Percentiles rank a stretch among this genome's conserved stretches.
These are phyloP conservation scores for Colletotrichum nymphaeae DNA, from an alignment of 2,329 filamentous ascomycete species.

Conservation along the genomic window DNA sequence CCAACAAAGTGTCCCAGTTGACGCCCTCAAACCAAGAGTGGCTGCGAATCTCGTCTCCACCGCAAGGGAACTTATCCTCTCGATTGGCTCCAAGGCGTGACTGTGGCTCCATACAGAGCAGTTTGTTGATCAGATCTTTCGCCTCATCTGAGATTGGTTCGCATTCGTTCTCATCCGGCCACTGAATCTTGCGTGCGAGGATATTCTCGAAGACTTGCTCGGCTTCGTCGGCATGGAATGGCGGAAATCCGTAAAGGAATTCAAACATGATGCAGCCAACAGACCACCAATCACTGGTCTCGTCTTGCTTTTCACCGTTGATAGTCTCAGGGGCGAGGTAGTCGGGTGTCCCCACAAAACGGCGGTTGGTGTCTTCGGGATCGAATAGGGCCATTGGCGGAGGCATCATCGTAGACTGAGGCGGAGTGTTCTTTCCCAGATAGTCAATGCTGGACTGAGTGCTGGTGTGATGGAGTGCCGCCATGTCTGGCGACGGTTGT, in stretches of 20 bases:
- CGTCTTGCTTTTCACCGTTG: constrained; percentile 93
- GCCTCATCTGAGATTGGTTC: constrained; percentile 83
- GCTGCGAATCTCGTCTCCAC: constrained; percentile 89
- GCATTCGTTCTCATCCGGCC: constrained; percentile 86
- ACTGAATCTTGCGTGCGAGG: constrained; percentile 86
- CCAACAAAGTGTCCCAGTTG: constrained; percentile 90
- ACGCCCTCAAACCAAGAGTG: constrained; percentile 91
- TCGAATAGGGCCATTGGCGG: constrained; percentile 96
- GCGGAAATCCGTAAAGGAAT: constrained; percentile 91
- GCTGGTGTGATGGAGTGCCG: constrained; percentile 67
- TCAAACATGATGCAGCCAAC: constrained; percentile 99
- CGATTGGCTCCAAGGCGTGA: constrained; percentile 87
- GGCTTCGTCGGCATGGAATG: constrained; percentile 90
- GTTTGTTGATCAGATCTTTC: constrained; percentile 92
- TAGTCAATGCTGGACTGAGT: constrained; percentile 59
- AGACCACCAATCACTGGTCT: constrained; percentile 99
- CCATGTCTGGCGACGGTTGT: constrained; percentile 82
- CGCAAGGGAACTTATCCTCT: constrained; percentile 83
- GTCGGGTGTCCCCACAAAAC: constrained; percentile 96
- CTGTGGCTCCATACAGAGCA: constrained; percentile 86
- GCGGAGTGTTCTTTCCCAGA: constrained; percentile 69
- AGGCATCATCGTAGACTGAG: constrained; percentile 79
- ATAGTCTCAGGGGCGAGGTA: constrained; percentile 98
- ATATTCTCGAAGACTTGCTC: constrained; percentile 99
- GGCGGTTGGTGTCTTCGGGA: constrained; percentile 89